phyloP scores from a whole-genome alignment of 2,329 filamentous ascomycete species.

The Colletotrichum truncatum region DNA sequence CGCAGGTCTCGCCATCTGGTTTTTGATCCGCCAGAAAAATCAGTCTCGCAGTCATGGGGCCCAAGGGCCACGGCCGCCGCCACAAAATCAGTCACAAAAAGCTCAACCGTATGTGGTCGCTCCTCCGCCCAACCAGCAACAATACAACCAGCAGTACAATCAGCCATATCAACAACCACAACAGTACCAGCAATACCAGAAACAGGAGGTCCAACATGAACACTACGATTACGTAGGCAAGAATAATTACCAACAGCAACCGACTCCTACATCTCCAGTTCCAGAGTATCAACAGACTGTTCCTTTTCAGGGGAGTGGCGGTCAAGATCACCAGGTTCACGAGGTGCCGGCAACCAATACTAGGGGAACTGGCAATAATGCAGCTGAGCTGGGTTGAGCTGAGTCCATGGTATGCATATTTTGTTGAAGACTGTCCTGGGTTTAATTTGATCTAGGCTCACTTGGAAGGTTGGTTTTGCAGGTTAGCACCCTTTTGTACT shows the following conservation, averaged over 20 bases:
- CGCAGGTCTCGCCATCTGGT: conserved; percentile 36
- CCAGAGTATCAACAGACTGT: not conserved
- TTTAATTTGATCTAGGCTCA: not conserved
- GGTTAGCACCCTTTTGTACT: no score
- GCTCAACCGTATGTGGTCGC: not conserved
- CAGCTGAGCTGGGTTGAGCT: not conserved
- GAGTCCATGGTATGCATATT: no score
- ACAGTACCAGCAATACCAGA: no score
- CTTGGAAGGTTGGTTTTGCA: not conserved
- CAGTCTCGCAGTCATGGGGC: not conserved
- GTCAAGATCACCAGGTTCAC: not conserved
- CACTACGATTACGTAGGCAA: not conserved
- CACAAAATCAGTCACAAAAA: not conserved
- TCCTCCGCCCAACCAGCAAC: not conserved
- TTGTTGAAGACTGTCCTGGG: no score
- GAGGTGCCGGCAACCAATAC: not conserved
- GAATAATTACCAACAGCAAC: not conserved
- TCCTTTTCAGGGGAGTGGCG: not conserved
- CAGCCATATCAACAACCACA: not conserved
- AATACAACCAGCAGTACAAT: not conserved
- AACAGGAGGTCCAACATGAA: no score
- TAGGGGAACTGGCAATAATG: not conserved
- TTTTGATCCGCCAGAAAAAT: conserved; percentile 38
- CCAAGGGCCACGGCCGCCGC: not conserved
- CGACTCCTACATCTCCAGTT: not conserved